A percentile compares a stretch with the other conserved stretches of the same genome.
phyloP scores from a whole-genome alignment of 257 asterid genomes.

The Salvia splendens region DNA sequence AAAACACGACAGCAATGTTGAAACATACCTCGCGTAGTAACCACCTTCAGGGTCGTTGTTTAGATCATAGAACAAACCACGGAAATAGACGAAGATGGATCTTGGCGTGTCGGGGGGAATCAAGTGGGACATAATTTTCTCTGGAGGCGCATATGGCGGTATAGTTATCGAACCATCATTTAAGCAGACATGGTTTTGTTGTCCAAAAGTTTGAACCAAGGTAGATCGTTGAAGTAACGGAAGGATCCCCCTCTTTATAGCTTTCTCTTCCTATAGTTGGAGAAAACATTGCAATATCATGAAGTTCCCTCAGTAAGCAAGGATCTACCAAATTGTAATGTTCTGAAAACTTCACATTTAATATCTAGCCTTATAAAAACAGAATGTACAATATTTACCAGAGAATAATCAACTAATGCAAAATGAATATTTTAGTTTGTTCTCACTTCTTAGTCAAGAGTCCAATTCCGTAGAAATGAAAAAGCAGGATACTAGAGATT shows the following conservation, averaged over 20 bases:
- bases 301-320: not conserved
- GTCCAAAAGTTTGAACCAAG: slow-evolving; percentile 87
- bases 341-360: not conserved
- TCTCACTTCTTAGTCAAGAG: too few relatives aligned
- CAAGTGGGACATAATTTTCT: slow-evolving; percentile 80
- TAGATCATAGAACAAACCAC: slow-evolving; percentile 78
- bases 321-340: not conserved
- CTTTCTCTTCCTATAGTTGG: slow-evolving; percentile 72
- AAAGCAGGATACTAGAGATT: not conserved
- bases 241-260: slow-evolving; percentile 81
- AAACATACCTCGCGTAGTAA: slow-evolving; percentile 65
- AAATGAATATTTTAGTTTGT: too few relatives aligned
- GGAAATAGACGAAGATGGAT: slow-evolving; percentile 79
- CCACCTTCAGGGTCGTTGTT: slow-evolving; percentile 39
- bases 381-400: not conserved
- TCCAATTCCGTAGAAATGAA: not conserved
- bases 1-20: not conserved
- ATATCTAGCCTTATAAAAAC: not conserved
- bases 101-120: slow-evolving; percentile 80
- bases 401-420: not conserved
- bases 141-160: slow-evolving; percentile 92
- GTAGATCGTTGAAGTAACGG: slow-evolving; percentile 69
- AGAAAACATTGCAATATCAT: slow-evolving; percentile 2
- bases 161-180: slow-evolving; percentile 72
- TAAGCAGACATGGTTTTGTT: slow-evolving; percentile 76